Evolutionary conservation across 345 rosid species (phyloP).

Genomic region (Populus alba): DNA sequence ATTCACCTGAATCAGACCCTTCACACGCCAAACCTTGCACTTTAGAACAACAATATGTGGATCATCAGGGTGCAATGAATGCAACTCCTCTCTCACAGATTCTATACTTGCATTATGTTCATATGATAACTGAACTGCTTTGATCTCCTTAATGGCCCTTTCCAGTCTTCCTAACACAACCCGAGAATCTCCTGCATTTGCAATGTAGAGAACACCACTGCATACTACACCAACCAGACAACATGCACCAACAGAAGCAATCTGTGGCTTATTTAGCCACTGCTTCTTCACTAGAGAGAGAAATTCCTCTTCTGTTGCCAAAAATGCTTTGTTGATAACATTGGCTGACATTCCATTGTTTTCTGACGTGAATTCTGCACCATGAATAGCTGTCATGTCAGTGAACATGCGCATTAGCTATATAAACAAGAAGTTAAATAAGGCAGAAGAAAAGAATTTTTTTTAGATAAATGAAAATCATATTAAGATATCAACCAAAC

Average conservation of each 20-base stretch:
- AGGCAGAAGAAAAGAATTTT: neutral
- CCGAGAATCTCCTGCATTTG: conserved; percentile 95
- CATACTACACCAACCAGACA: conserved; percentile 87
- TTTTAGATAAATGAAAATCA: neutral
- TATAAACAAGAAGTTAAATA: conserved; percentile 13
- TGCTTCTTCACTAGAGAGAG: conserved; percentile 65
- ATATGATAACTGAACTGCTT: conserved; percentile 76
- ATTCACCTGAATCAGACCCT: conserved; percentile 89
- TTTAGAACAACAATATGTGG: conserved; percentile 86
- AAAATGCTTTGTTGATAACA: conserved; percentile 73
- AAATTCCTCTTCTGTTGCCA: conserved; percentile 89
- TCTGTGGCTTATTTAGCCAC: conserved; percentile 70
- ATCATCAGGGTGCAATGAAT: conserved; percentile 84
- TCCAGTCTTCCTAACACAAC: conserved; percentile 73
- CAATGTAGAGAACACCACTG: conserved; percentile 71
- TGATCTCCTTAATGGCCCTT: conserved; percentile 50
- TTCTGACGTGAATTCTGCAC: conserved; percentile 84
- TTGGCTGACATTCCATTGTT: conserved; percentile 78
- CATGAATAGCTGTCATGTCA: conserved; percentile 45
- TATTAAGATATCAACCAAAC: neutral
- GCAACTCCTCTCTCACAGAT: conserved; percentile 91
- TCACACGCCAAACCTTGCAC: conserved; percentile 96
- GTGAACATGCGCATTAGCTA: conserved; percentile 38
- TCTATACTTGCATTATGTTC: conserved; percentile 90
- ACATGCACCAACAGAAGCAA: conserved; percentile 94